Percentiles rank a stretch among this genome's conserved stretches.
phyloP scores from a whole-genome alignment of 768 basidiomycete species.

The Suillus plorans region DNA sequence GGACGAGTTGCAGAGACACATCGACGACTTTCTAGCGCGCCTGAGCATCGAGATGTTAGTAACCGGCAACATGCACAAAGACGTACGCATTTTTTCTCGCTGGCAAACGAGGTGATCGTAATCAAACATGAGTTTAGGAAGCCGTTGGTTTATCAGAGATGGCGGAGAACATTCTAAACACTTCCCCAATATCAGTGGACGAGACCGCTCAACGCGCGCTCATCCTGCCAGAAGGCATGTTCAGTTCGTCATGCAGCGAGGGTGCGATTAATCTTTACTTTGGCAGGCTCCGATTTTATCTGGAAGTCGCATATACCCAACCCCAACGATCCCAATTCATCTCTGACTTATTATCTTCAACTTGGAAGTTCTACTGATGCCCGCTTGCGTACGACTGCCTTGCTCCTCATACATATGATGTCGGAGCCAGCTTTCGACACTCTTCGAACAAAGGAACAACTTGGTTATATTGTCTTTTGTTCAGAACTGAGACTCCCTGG shows the following conservation, averaged over 20 bases:
- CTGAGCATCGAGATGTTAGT: conserved; percentile 73
- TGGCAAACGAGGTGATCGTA: background rate
- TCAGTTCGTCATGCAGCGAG: background rate
- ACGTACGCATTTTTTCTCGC: conserved; percentile 48
- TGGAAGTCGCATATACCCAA: conserved; percentile 73
- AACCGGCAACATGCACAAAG: conserved; percentile 81
- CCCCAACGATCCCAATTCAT: conserved; percentile 82
- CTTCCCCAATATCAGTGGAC: conserved; percentile 51
- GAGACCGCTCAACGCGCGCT: conserved; percentile 59
- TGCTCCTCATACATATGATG: conserved; percentile 80
- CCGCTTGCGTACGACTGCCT: conserved; percentile 59
- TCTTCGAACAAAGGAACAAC: conserved; percentile 90
- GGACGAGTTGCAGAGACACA: conserved; percentile 68
- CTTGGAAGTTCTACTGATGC: conserved; percentile 69
- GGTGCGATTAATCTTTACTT: conserved; percentile 13
- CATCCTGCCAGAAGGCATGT: conserved; percentile 67
- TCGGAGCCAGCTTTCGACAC: conserved; percentile 91
- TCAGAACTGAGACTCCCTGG: conserved; percentile 56
- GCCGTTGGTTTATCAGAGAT: conserved; percentile 71
- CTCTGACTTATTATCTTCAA: conserved; percentile 83
- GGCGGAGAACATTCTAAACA: conserved; percentile 63
- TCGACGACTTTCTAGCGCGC: conserved; percentile 55
- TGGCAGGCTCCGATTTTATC: conserved; percentile 65
- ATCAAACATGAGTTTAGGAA: conserved; percentile 48
- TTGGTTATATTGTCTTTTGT: conserved; percentile 88